Evolutionary conservation across 2,329 filamentous ascomycete genomes (phyloP).

Genomic region (Lasiodiplodia citricola): DNA sequence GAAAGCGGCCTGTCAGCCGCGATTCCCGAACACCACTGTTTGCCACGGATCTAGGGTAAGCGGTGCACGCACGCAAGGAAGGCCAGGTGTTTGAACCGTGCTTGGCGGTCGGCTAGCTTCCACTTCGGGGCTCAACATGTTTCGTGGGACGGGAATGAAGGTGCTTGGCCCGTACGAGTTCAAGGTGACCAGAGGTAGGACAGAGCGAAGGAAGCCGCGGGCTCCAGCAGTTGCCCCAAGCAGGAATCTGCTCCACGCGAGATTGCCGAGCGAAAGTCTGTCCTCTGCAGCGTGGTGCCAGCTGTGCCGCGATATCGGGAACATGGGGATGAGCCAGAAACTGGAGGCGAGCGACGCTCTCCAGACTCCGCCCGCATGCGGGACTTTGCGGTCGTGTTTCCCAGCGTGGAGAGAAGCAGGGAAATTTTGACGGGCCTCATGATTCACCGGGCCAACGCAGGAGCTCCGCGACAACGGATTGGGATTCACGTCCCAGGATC

Average conservation of each 20-base stretch:
- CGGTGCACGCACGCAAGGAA: background rate
- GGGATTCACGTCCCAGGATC: conserved; percentile 17
- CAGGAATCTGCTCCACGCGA: conserved; percentile 17
- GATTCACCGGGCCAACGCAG: conserved; percentile 1
- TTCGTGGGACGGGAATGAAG: background rate
- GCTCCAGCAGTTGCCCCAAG: conserved; percentile 15
- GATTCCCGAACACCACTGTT: background rate
- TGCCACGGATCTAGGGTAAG: background rate
- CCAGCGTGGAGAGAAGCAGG: background rate
- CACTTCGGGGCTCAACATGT: background rate
- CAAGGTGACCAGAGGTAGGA: conserved; percentile 5
- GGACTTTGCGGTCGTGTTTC: conserved; percentile 5
- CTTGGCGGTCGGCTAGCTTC: conserved; percentile 14
- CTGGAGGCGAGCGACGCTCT: conserved; percentile 7
- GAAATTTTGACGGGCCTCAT: conserved; percentile 1
- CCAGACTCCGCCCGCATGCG: conserved; percentile 19
- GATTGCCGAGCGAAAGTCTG: conserved; percentile 1
- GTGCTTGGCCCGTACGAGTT: background rate
- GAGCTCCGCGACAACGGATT: conserved; percentile 9
- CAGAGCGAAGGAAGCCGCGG: background rate
- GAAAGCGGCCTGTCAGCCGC: background rate
- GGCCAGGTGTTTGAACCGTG: background rate
- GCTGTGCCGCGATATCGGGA: conserved; percentile 10
- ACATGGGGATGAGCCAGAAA: conserved; percentile 1
- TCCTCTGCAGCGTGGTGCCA: background rate